These are phyloP conservation scores for Aspergillus pseudoviridinutans DNA, from an alignment of 2,329 filamentous ascomycete species.

Conservation along the genomic window DNA sequence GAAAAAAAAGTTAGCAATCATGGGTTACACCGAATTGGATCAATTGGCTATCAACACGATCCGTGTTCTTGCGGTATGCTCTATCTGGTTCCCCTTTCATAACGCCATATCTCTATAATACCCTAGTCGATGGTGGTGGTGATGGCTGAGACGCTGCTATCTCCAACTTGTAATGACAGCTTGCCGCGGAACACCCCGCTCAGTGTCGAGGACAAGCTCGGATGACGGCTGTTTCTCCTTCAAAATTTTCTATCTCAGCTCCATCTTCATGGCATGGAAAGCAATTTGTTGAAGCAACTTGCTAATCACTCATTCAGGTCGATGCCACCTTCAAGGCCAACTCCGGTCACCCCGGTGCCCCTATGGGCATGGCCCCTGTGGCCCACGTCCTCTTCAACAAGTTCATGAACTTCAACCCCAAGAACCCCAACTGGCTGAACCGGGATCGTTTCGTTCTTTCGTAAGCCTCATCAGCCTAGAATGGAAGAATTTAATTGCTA, in stretches of 20 bases:
- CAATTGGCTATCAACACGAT: conserved; percentile 97
- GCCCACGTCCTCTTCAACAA: conserved; percentile 98
- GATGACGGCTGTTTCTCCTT: background rate
- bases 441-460: conserved; percentile 98
- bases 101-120: background rate
- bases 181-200: background rate
- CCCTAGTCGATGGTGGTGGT: background rate
- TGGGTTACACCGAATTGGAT: conserved; percentile 87
- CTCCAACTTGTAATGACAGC: background rate
- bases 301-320: conserved; percentile 56
- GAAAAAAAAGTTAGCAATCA: conserved; percentile 48
- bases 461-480: conserved; percentile 61
- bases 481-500: conserved; percentile 7
- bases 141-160: background rate
- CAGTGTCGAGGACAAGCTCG: background rate
- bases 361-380: conserved; percentile 93
- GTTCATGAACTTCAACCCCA: conserved; percentile 99
- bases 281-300: background rate
- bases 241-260: background rate
- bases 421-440: conserved; percentile 97
- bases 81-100: conserved; percentile 7
- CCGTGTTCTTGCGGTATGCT: conserved; percentile 86
- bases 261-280: background rate
- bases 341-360: conserved; percentile 97
- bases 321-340: conserved; percentile 96